Percentiles rank a stretch among this genome's conserved stretches.
These are phyloP conservation scores for Penicillium sp. DNA, from an alignment of 2,329 filamentous ascomycete species.

Conservation along the genomic window DNA sequence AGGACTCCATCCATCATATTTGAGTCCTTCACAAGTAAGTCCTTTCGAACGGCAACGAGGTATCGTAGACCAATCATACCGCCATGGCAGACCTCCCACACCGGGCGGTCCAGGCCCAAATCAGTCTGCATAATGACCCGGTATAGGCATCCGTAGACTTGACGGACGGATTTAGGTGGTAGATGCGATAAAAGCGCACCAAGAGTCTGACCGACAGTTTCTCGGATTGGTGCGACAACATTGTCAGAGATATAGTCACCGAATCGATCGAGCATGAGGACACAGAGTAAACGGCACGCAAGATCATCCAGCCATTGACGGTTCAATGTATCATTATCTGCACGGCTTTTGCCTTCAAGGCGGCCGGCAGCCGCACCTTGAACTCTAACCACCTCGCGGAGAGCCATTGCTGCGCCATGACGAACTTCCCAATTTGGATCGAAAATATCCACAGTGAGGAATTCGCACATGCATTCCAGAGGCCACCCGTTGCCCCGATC, in stretches of 20 bases:
- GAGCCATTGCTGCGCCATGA: constrained; percentile 91
- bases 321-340: constrained; percentile 77
- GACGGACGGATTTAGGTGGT: constrained; percentile 71
- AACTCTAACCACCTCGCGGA: constrained; percentile 87
- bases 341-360: constrained; percentile 63
- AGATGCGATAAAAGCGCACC: constrained; percentile 86
- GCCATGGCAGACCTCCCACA: constrained; percentile 95
- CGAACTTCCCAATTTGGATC: constrained; percentile 92
- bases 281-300: constrained; percentile 89
- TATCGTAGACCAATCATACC: constrained; percentile 97
- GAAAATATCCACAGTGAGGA: constrained; percentile 89
- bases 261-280: constrained; percentile 96
- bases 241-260: constrained; percentile 98
- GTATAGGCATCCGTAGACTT: constrained; percentile 79
- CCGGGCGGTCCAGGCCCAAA: constrained; percentile 65
- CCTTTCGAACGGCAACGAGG: constrained; percentile 89
- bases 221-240: constrained; percentile 90
- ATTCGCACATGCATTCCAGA: constrained; percentile 88
- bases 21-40: constrained; percentile 77
- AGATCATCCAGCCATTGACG: constrained; percentile 88
- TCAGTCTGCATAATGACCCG: constrained; percentile 90
- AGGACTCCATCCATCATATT: constrained; percentile 91
- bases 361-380: constrained; percentile 88
- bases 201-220: constrained; percentile 90
- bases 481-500: constrained; percentile 86